phyloP scores from a whole-genome alignment of 176 grass and related monocot genomes.

The Triticum turgidum region DNA sequence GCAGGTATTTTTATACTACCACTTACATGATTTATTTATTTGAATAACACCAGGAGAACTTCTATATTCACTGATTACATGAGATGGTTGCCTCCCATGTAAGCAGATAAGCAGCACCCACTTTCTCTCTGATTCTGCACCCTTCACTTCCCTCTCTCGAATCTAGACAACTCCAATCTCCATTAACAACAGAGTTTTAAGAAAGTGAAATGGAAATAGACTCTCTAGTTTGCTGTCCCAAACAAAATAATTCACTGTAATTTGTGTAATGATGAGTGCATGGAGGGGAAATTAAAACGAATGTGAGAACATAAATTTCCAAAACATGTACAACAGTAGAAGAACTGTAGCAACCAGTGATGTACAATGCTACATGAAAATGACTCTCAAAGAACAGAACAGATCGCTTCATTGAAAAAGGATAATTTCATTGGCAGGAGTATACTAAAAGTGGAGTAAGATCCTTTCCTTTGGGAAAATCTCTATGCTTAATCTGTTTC shows the following conservation, averaged over 20 bases:
- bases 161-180: neutral
- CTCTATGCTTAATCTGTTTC: too few species aligned
- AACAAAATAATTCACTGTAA: neutral
- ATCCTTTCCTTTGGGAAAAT: too few species aligned
- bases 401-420: too few species aligned
- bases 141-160: slow-evolving; percentile 12
- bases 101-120: slow-evolving; percentile 18
- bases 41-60: too few species aligned
- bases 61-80: neutral
- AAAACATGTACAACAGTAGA: slow-evolving; percentile 12
- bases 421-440: too few species aligned
- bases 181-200: too few species aligned
- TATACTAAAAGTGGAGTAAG: too few species aligned
- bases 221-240: neutral
- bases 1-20: too few species aligned
- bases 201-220: too few species aligned
- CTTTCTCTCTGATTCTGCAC: slow-evolving; percentile 16
- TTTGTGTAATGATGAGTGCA: neutral
- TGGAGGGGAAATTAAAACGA: neutral
- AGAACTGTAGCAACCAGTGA: neutral
- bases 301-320: neutral
- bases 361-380: neutral
- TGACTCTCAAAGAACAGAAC: too few species aligned
- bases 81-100: slow-evolving; percentile 19
- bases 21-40: too few species aligned